Base-by-base conservation (phyloP, 768 basidiomycete genomes). In the Saitozyma podzolica region DNA sequence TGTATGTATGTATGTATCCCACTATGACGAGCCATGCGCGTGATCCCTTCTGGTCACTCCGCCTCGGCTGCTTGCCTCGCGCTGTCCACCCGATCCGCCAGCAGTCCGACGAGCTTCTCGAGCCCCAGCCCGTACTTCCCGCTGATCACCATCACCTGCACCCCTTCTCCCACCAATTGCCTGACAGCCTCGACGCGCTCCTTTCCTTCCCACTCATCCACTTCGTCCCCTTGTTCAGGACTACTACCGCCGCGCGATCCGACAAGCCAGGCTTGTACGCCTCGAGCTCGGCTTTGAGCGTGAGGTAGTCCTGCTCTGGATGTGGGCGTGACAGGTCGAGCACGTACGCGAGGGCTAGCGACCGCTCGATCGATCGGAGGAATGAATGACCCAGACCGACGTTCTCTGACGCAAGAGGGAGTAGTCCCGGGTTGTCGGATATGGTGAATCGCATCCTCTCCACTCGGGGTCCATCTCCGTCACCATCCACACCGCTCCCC, bases 381-480 rank as follows among this genome's bases (percentile, higher is more conserved):
- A 98, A 98, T 1, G 90, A 89, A 79, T 97, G 92, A 0, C 95
- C 96, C 2, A 98, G 84, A 4, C 94, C 96, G 54, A 92, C 87
- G 75, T 95, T 90, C 71, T 91, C 87, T 3, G 91, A 90, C 3
- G 93, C 90, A 13, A 85, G 83, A 9, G 86, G 84, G 60, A 98
- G 87, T 50, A 98, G 86, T 8, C 96, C 96, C 0, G 96, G 96
- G 75, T 97, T 98, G 80, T 99, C 96, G 43, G 93, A 91, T 67
- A 99, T 87, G 13, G 92, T 96, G 83, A 98, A 96, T 9, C 96
- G 86, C 77, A 91, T 88, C 6, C 83, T 80, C 79, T 98, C 94
- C 17, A 37, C 19, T 39, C 47, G 54, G 2, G 37, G 41, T 9
- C 20, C 37, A 8, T 40, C 10, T 10, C 19, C 20, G 8, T 52